Percentiles rank a stretch among this genome's conserved stretches.
Evolutionary conservation across 1,284 basidiomycete genomes (phyloP).

Genomic region (Ceratorhiza oryzae-sativae): DNA sequence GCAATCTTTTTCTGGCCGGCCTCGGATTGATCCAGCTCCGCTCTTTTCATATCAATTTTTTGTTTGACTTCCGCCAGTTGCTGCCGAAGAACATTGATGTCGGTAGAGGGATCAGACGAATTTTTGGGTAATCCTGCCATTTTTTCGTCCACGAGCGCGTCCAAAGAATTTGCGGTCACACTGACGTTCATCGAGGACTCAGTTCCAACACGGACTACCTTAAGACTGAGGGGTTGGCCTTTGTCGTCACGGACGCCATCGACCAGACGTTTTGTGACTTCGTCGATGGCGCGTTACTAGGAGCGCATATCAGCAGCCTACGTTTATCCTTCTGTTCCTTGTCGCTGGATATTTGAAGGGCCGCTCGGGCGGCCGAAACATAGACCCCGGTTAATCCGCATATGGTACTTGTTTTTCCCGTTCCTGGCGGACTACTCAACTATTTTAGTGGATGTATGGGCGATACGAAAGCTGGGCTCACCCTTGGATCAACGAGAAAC

Average conservation of each 20-base stretch:
- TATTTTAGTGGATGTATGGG: constrained; percentile 20
- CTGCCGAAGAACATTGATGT: constrained; percentile 66
- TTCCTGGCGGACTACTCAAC: constrained; percentile 85
- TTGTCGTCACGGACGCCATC: constrained; percentile 72
- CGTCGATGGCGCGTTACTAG: constrained; percentile 98
- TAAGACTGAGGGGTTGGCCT: constrained; percentile 65
- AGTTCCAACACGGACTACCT: constrained; percentile 89
- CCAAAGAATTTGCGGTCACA: constrained; percentile 88
- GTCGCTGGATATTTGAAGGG: constrained; percentile 53
- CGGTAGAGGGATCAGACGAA: constrained; percentile 60
- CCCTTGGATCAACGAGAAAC: constrained; percentile 97
- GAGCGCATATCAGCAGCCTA: constrained; percentile 88
- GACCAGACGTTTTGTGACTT: constrained; percentile 88
- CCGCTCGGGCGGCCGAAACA: constrained; percentile 63
- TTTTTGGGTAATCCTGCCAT: constrained; percentile 61
- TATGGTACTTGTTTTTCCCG: constrained; percentile 98
- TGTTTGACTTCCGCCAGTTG: constrained; percentile 73
- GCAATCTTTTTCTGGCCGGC: constrained; percentile 28
- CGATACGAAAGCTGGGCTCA: constrained; percentile 52
- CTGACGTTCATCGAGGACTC: constrained; percentile 80
- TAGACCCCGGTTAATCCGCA: constrained; percentile 91
- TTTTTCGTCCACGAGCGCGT: constrained; percentile 82
- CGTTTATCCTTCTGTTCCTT: constrained; percentile 50
- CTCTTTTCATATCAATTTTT: constrained; percentile 56
- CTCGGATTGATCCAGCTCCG: constrained; percentile 56